A percentile compares a stretch with the other conserved stretches of the same genome.
phyloP scores from a whole-genome alignment of 108 stramenopile species.

The Nitzschia sp. region DNA sequence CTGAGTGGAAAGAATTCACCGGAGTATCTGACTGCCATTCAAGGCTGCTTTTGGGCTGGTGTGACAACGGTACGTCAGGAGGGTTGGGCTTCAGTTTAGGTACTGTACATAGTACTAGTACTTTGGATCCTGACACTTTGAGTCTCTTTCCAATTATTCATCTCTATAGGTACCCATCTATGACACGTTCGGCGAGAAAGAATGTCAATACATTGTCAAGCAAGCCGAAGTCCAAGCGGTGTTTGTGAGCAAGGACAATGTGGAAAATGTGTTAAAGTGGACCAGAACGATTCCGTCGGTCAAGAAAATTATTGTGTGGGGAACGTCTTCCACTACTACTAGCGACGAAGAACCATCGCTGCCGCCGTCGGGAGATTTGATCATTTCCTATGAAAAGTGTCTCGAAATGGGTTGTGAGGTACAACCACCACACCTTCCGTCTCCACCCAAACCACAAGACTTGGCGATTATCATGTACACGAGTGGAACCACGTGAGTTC shows the following conservation, averaged over 20 bases:
- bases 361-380: not conserved
- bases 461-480: conserved; percentile 23
- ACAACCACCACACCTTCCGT: not conserved
- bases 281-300: not conserved
- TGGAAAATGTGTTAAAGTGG: not conserved
- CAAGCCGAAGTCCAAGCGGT: not conserved
- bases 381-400: conserved; percentile 1
- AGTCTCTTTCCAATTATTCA: not conserved
- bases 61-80: not conserved
- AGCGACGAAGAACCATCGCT: too few species aligned
- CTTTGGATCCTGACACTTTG: not conserved
- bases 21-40: not conserved
- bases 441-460: conserved; percentile 8
- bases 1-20: conserved; percentile 4
- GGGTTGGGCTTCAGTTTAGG: not conserved
- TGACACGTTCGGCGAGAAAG: not conserved
- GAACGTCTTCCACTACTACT: not conserved
- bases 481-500: conserved; percentile 45
- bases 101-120: not conserved
- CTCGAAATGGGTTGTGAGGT: not conserved
- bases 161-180: not conserved
- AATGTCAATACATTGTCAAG: not conserved
- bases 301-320: not conserved
- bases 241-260: not conserved
- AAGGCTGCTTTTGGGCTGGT: conserved; percentile 4